phyloP scores from a whole-genome alignment of 2,329 filamentous ascomycete genomes.

The Ceratocystis eucalypticola region DNA sequence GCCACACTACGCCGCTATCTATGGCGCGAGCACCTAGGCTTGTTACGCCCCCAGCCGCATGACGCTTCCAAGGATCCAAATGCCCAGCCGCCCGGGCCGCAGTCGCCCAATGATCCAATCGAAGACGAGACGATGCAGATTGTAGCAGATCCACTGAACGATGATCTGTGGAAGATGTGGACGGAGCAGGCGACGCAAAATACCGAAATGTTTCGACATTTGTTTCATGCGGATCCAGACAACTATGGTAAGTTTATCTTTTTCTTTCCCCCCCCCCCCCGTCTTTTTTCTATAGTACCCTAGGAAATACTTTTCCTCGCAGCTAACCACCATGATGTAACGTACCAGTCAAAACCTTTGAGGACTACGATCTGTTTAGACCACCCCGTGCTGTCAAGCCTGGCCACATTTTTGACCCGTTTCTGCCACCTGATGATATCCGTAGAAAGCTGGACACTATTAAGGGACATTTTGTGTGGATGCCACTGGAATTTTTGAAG shows the following conservation, averaged over 20 bases:
- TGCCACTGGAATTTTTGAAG: slow-evolving; percentile 77
- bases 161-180: slow-evolving; percentile 57
- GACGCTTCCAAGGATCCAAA: slow-evolving; percentile 56
- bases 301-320: neutral
- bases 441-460: slow-evolving; percentile 64
- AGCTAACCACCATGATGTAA: slow-evolving; percentile 3
- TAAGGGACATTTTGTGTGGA: slow-evolving; percentile 84
- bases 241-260: slow-evolving; percentile 47
- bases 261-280: neutral
- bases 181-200: slow-evolving; percentile 54
- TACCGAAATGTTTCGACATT: slow-evolving; percentile 59
- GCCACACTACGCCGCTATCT: slow-evolving; percentile 67
- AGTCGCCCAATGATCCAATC: slow-evolving; percentile 50
- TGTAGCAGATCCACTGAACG: slow-evolving; percentile 57
- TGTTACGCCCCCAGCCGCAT: slow-evolving; percentile 59
- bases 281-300: neutral
- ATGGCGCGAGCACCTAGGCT: slow-evolving; percentile 81
- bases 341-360: slow-evolving; percentile 60
- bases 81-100: slow-evolving; percentile 54
- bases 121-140: slow-evolving; percentile 48
- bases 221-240: slow-evolving; percentile 84
- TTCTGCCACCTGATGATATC: slow-evolving; percentile 58
- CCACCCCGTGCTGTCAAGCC: slow-evolving; percentile 58
- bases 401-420: slow-evolving; percentile 76
- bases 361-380: slow-evolving; percentile 73